A percentile compares a stretch with the other conserved stretches of the same genome.
Evolutionary conservation across 1,284 basidiomycete species (phyloP).

Genomic region (Boletellus deceptivus): DNA sequence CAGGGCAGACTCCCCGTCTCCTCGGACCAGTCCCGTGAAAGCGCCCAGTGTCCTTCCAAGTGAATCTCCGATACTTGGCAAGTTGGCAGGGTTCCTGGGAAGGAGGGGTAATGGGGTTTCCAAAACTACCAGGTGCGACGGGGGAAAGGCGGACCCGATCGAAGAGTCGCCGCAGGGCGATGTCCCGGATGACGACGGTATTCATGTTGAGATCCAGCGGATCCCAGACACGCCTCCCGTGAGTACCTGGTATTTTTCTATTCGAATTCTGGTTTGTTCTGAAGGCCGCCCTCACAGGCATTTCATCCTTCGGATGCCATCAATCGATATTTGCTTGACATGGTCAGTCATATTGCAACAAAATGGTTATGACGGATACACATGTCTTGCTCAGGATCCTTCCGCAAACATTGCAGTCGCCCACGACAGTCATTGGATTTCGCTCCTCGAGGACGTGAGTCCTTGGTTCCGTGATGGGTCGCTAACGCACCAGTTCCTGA

Average conservation of each 20-base stretch:
- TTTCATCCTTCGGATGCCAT: slow-evolving; percentile 13
- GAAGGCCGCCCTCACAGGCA: neutral
- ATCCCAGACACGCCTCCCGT: slow-evolving; percentile 2
- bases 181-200: neutral
- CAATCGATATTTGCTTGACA: slow-evolving; percentile 10
- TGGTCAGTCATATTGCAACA: neutral
- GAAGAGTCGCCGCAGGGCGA: neutral
- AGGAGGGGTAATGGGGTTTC: neutral
- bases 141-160: neutral
- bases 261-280: neutral
- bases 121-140: neutral
- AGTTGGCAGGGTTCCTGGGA: neutral
- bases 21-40: neutral
- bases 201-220: slow-evolving; percentile 4
- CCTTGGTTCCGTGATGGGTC: neutral
- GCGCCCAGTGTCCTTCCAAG: neutral
- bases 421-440: slow-evolving; percentile 9
- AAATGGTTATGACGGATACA: neutral
- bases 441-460: slow-evolving; percentile 11
- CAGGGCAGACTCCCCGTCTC: slow-evolving; percentile 5
- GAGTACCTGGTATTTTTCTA: neutral
- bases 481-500: neutral
- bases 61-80: neutral
- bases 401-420: slow-evolving; percentile 9
- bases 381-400: slow-evolving; percentile 1